These are phyloP conservation scores for Trichoderma hamatum DNA, from an alignment of 2,329 filamentous ascomycete genomes.

Conservation along the genomic window DNA sequence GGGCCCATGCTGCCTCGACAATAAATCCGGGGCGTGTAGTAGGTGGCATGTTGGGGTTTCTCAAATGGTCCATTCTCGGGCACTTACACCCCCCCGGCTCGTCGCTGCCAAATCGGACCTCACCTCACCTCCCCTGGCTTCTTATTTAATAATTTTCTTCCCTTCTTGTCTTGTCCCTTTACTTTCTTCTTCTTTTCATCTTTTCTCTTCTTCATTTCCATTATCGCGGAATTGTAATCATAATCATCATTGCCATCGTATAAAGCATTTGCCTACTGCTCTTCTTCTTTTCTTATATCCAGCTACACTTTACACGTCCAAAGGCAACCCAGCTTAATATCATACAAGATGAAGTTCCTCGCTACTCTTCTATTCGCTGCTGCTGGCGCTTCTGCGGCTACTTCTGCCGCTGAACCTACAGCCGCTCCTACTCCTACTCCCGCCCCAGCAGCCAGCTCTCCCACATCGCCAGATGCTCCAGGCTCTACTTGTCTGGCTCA, in stretches of 20 bases:
- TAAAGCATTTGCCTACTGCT: background rate
- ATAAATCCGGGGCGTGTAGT: slow-evolving; percentile 10
- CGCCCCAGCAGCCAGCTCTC: slow-evolving; percentile 12
- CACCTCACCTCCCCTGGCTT: slow-evolving; percentile 5
- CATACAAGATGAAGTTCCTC: slow-evolving; percentile 51
- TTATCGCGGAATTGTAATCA: slow-evolving; percentile 3
- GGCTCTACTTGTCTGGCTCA: slow-evolving; percentile 47
- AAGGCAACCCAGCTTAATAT: background rate
- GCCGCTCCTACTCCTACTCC: no score
- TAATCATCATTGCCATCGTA: background rate
- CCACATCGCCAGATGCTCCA: slow-evolving; percentile 36
- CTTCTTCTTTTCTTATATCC: background rate
- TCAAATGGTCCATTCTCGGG: background rate
- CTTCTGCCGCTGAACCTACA: no score
- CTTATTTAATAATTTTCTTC: slow-evolving; percentile 19
- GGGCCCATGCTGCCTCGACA: slow-evolving; percentile 12
- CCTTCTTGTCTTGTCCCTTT: background rate
- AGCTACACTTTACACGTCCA: background rate
- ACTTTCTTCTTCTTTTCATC: background rate
- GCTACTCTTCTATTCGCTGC: slow-evolving; percentile 42
- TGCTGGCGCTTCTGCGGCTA: slow-evolving; percentile 19
- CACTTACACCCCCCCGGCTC: slow-evolving; percentile 20
- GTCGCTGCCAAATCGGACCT: slow-evolving; percentile 25
- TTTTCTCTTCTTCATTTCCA: background rate
- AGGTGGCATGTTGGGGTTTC: background rate